These are phyloP conservation scores for Mortierella antarctica DNA, from an alignment of 192 early-diverging fungal species.

Conservation along the genomic window DNA sequence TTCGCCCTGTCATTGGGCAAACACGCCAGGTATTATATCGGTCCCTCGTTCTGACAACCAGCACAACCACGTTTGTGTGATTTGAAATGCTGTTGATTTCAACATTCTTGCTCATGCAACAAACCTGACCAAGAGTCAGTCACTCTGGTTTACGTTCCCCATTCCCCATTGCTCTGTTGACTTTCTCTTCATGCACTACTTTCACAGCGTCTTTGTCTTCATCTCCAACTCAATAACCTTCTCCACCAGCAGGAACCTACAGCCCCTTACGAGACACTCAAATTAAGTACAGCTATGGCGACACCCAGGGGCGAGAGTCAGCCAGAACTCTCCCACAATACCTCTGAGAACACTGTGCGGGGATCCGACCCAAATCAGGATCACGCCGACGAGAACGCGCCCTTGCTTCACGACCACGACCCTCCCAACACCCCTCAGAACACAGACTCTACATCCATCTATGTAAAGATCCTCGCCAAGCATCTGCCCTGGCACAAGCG, in stretches of 20 bases:
- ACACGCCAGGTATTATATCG: background rate
- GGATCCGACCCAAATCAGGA: too few species aligned
- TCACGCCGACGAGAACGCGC: constrained; percentile 6
- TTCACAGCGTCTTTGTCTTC: background rate
- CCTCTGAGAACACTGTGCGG: constrained; percentile 9
- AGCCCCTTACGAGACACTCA: background rate
- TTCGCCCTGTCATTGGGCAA: background rate
- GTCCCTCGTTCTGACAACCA: too few species aligned
- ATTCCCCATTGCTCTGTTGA: background rate
- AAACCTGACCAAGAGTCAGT: background rate
- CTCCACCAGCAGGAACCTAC: too few species aligned
- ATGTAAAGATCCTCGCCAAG: constrained; percentile 24
- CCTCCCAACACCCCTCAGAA: background rate
- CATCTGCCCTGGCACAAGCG: constrained; percentile 44
- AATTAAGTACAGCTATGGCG: background rate
- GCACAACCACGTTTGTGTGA: background rate
- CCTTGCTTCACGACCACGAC: background rate
- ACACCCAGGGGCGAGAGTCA: background rate
- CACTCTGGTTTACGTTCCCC: background rate
- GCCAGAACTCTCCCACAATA: background rate
- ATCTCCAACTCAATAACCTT: too few species aligned
- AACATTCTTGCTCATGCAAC: background rate
- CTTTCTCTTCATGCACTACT: background rate
- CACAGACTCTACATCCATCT: constrained; percentile 21
- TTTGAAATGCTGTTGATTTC: constrained; percentile 5